Evolutionary conservation across 306 rosid genomes (phyloP), one percentile per base, ranked within the genome.

Genomic region (Vicia sativa): DNA sequence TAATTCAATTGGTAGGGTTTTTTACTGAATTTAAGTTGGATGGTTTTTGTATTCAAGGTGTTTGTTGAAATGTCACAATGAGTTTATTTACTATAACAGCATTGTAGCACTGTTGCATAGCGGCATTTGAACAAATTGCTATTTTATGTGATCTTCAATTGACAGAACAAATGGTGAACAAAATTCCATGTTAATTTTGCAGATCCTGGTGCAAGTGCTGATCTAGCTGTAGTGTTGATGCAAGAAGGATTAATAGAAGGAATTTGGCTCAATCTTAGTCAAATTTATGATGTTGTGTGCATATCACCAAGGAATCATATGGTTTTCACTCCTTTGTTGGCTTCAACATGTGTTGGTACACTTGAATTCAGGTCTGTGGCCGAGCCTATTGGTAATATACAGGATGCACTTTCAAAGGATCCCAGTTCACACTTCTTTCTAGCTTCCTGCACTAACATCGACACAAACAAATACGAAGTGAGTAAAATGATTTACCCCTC

Each of bases 211-310:
- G 97, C 96, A 62, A 90, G 99, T 82, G 97, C 99, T 73, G 99
- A 93, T 81, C 80, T 93, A 67, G 97, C 96, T 59, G 99, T 93
- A 72, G 86, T 93, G 65, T 83, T 93, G 81, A 93, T 93, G 99
- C 99, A 93, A 88, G 97, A 93, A 87, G 99, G 99, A 76, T 75
- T 93, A 68, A 95, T 97, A n/a, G n/a, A n/a, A n/a, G n/a, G n/a
- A n/a, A n/a, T n/a, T n/a, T n/a, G n/a, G n/a, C n/a, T n/a, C n/a
- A n/a, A n/a, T n/a, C n/a, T n/a, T n/a, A n/a, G n/a, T n/a, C n/a
- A n/a, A 54, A 28, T 75, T 10, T 93, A 88, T 73, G 96, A 93
- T 73, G 90, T 78, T 62, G 93, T 86, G 45, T 87, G 96, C 77
- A 81, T 93, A 76, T 90, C 98, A 13, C 98, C 98, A 0, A 79